Evolutionary conservation across 2,329 filamentous ascomycete species (phyloP), one percentile per base, ranked within the genome.

Genomic region (Onygenales sp.): DNA sequence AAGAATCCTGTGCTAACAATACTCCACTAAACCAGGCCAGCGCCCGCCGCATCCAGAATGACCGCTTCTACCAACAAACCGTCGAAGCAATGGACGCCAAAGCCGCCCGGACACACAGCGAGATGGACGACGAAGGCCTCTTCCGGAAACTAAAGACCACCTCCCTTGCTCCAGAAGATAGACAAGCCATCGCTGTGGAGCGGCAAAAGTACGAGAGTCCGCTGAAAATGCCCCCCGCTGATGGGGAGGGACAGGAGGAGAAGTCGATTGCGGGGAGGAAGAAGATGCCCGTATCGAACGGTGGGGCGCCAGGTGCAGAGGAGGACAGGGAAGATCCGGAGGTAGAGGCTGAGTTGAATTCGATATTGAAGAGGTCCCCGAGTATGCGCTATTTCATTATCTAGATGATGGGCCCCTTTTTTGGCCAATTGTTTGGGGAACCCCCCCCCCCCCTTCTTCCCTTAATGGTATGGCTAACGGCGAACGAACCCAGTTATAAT

Each of bases 341-440:
- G 39, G 82, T 86, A 2, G 84, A 90, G 66, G 72, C 73, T 14
- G 87, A 89, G 68, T 71, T 97, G 58, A 86, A 89, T 63, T 69
- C 71, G 7, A 95, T 97, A 48, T 70, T 97, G 59, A 93, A 91
- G 74, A 86, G 84, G 65, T 84, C 88, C 2, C 90, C 92, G 13
- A 85, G 89, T 94, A 81, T 60, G 81, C 74, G 46, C 38, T 46
- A 31, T 32, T n/a, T 35, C 36, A 36, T 41, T 17, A 6, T 21
- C 11, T 17, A 3, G 7, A 2, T 17, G 6, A 27, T 4, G 21
- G 17, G 17, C 17, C n/a, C 17, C 17, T 4, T 9, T 45, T 21
- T 21, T 17, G 8, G 17, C 9, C 27, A 45, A 17, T 33, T 53
- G 35, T 27, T 27, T 27, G 21, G 21, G 21, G 21, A 27, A 27